Evolutionary conservation across 208 protist species (phyloP).

Genomic region (Trypanosoma caninum): DNA sequence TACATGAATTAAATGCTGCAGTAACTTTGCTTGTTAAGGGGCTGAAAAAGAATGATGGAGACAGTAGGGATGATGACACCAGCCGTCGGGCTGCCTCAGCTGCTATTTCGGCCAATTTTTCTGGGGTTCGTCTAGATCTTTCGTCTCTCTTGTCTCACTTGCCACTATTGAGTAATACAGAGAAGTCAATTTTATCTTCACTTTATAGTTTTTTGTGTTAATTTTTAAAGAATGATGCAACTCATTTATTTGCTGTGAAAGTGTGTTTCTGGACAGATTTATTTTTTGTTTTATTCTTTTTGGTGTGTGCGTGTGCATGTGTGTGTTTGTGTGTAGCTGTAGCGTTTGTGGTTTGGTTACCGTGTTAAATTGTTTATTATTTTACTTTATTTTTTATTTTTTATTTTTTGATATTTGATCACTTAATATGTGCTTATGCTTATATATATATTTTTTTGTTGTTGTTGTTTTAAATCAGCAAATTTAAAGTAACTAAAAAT

Average conservation of each 20-base stretch:
- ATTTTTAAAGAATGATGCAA: too few relatives aligned
- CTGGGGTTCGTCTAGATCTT: neutral
- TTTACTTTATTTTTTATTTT: too few relatives aligned
- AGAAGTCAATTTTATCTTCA: conserved; percentile 6
- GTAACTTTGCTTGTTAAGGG: neutral
- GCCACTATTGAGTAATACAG: neutral
- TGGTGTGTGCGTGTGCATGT: too few relatives aligned
- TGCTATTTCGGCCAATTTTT: neutral
- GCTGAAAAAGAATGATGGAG: neutral
- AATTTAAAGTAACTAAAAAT: neutral
- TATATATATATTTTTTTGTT: neutral
- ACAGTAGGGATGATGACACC: neutral
- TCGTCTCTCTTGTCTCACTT: neutral
- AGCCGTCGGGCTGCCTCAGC: neutral
- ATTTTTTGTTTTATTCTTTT: too few relatives aligned
- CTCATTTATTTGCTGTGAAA: too few relatives aligned
- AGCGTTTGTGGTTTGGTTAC: too few relatives aligned
- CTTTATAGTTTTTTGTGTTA: neutral
- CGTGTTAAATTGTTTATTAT: too few relatives aligned
- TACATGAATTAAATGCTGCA: conserved; percentile 2
- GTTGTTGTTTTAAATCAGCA: neutral
- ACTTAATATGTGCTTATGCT: neutral
- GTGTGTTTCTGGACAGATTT: too few relatives aligned
- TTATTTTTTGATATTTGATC: too few relatives aligned
- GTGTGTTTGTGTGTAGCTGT: too few relatives aligned